phyloP scores from a whole-genome alignment of 345 rosid genomes.

The Bretschneidera sinensis region DNA sequence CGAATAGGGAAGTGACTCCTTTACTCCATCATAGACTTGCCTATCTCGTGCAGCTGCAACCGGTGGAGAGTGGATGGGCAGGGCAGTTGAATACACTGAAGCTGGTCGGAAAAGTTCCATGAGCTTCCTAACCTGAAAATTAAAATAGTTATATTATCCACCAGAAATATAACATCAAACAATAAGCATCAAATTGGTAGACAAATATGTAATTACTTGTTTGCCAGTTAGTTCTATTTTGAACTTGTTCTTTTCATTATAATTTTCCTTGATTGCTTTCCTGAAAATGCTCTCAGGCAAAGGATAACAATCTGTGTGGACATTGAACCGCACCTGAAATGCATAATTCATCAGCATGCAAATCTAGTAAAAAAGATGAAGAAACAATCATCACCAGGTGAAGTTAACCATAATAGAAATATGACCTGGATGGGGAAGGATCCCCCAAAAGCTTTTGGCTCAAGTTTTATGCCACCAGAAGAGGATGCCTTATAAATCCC shows the following conservation, averaged over 20 bases:
- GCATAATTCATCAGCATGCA: constrained; percentile 16
- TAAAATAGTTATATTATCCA: constrained; percentile 8
- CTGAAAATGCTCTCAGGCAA: constrained; percentile 67
- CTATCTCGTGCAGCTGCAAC: constrained; percentile 23
- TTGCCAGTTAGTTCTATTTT: constrained; percentile 56
- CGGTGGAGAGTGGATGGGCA: constrained; percentile 23
- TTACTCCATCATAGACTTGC: constrained; percentile 25
- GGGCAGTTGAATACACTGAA: constrained; percentile 29
- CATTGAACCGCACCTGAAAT: constrained; percentile 70
- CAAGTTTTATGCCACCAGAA: constrained; percentile 75
- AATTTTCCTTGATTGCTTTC: constrained; percentile 81
- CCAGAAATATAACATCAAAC: constrained; percentile 2
- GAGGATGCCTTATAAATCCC: constrained; percentile 84
- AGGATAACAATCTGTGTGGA: constrained; percentile 64
- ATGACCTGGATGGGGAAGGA: constrained; percentile 84
- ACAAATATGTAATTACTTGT: constrained; percentile 44
- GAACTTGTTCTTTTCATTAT: constrained; percentile 57
- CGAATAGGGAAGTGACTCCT: no score
- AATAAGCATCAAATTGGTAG: constrained; percentile 14
- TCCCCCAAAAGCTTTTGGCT: constrained; percentile 87
- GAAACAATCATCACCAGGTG: background rate
- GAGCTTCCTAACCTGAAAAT: constrained; percentile 62
- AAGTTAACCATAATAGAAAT: constrained; percentile 13
- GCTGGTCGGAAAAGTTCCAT: constrained; percentile 62
- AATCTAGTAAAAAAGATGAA: constrained; percentile 6